Conservation (phyloP, 345 rosid genomes). For the Eucalyptus urophylla region DNA sequence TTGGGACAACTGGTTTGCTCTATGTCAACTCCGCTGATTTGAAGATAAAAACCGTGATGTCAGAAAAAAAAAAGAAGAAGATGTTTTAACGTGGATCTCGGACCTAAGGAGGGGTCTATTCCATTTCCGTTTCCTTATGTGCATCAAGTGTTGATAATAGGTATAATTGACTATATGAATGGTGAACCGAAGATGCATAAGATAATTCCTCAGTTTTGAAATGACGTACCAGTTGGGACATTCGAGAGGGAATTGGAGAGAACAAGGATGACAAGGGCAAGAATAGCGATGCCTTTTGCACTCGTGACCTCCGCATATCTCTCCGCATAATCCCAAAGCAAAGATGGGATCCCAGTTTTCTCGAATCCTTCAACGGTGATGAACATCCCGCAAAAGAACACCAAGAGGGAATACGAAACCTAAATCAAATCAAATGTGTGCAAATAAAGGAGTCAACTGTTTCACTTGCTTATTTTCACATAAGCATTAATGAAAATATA, state of each 20-base stretch:
- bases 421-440: not conserved
- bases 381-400: constrained; percentile 86
- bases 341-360: constrained; percentile 66
- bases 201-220: not conserved
- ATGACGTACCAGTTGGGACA: constrained; percentile 3
- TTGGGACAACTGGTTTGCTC: not conserved
- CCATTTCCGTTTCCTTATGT: not conserved
- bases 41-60: not conserved
- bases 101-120: not conserved
- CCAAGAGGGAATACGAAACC: constrained; percentile 68
- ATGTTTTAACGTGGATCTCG: not conserved
- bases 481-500: not conserved
- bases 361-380: constrained; percentile 72
- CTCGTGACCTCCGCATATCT: constrained; percentile 38
- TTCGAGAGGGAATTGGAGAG: constrained; percentile 12
- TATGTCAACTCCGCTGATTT: not conserved
- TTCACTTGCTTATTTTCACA: not conserved
- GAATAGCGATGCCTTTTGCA: constrained; percentile 17
- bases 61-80: not conserved
- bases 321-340: constrained; percentile 61
- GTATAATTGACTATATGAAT: not conserved
- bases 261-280: constrained; percentile 1
- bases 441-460: not conserved
- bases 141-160: not conserved
- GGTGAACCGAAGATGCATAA: not conserved